A percentile compares a stretch with the other conserved stretches of the same genome.
Conservation (phyloP, 176 grass and related monocot genomes). For the Rhynchospora pubera region DNA sequence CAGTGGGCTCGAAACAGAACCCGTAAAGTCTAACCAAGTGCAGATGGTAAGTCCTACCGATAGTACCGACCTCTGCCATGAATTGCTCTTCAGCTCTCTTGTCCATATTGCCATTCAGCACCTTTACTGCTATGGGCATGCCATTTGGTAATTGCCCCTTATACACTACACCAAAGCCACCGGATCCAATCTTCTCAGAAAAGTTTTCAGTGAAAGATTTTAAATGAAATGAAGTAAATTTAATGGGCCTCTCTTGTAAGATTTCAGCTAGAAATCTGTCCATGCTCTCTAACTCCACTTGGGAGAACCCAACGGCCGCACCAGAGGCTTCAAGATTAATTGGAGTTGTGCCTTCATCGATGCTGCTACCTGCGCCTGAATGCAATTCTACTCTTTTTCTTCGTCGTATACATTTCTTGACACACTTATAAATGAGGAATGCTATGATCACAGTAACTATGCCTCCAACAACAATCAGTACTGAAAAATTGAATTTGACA, state of each 20-base stretch:
- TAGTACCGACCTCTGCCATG: constrained; percentile 64
- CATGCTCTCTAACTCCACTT: constrained; percentile 20
- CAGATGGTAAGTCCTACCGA: constrained; percentile 55
- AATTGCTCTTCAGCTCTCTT: constrained; percentile 44
- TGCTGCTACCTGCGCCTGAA: neutral
- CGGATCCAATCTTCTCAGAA: constrained; percentile 21
- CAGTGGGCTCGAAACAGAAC: constrained; percentile 43
- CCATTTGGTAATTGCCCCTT: constrained; percentile 38
- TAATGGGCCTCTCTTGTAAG: constrained; percentile 33
- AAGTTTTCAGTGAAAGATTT: constrained; percentile 36
- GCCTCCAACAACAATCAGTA: constrained; percentile 2
- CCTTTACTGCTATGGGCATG: constrained; percentile 39
- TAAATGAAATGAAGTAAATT: constrained; percentile 32
- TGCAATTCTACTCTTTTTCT: neutral
- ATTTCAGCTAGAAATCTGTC: constrained; percentile 25
- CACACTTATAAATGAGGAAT: constrained; percentile 19
- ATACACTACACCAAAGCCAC: constrained; percentile 45
- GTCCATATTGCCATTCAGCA: constrained; percentile 35
- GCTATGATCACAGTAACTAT: neutral
- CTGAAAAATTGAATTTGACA: constrained; percentile 12
- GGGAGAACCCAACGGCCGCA: neutral
- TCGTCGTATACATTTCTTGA: neutral
- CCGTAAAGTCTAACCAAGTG: constrained; percentile 67
- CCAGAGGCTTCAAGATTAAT: neutral
- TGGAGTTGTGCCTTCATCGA: neutral